Evolutionary conservation across 164 flowering plant species (phyloP), one percentile per base, ranked within the genome.

Genomic region (Cinnamomum micranthum): DNA sequence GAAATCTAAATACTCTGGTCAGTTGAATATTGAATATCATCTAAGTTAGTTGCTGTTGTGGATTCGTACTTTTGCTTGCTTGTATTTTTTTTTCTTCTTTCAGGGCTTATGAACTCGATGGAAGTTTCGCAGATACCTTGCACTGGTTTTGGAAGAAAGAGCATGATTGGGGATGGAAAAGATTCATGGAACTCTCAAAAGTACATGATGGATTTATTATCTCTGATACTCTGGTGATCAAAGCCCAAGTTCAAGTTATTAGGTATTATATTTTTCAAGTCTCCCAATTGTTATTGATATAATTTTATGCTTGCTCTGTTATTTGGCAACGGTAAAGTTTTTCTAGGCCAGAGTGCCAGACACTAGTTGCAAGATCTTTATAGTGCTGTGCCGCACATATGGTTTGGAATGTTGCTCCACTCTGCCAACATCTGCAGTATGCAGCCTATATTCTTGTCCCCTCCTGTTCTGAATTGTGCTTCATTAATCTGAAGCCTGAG

Each of bases 151-250:
- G 97, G 87, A 94, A 94, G 90, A 94, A 94, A 83, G 98, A 94
- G 84, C 98, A 94, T 84, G 98, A 94, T 71, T 94, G 98, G 98
- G 98, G 98, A 12, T 94, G 98, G 98, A 94, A 92, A 85, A 94
- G 91, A 77, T 94, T 94, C 80, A 94, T 94, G 97, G 98, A 94
- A 87, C 85, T 92, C 31, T 85, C 97, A 20, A 92, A 94, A 86
- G 89, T 94, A 60, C 69, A 76, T 71, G 98, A 94, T 83, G 98
- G 98, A 22, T 94, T 94, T 86, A 80, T 93, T 87, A 95, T 90
- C 64, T 82, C 83, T 75, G 98, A 91, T 79, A 90, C 91, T 23
- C 92, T 94, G 28, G 89, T 88, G 71, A 94, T 94, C 82, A 91
- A 91, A 77, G 98, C 98, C 79, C 98, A 94, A 85, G 98, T 94